Conservation (phyloP, 2,329 filamentous ascomycete genomes). For the Pseudodiploospora longispora region DNA sequence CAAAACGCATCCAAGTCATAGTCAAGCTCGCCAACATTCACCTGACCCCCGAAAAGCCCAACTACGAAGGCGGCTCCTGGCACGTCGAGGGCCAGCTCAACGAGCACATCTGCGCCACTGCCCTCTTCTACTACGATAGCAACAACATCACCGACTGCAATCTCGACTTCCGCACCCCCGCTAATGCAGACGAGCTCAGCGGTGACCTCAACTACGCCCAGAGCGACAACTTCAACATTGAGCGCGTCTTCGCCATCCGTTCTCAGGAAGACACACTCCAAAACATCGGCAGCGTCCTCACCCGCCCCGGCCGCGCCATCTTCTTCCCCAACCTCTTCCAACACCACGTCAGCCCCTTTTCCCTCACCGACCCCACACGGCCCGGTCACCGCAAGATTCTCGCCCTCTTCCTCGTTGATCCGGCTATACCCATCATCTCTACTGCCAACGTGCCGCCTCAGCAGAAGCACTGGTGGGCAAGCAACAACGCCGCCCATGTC, state of each 20-base stretch:
- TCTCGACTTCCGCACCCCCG: constrained; percentile 41
- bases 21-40: constrained; percentile 56
- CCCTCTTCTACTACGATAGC: constrained; percentile 53
- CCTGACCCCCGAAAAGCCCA: constrained; percentile 48
- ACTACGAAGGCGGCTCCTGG: not conserved
- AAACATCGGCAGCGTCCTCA: constrained; percentile 38
- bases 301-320: constrained; percentile 39
- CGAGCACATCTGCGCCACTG: constrained; percentile 56
- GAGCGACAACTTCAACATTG: constrained; percentile 24
- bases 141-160: constrained; percentile 49
- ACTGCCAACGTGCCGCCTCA: constrained; percentile 39
- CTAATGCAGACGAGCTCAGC: constrained; percentile 22
- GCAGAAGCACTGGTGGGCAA: constrained; percentile 29
- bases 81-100: constrained; percentile 31
- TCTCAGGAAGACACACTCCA: constrained; percentile 16
- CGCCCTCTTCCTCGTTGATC: constrained; percentile 54
- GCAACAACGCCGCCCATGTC: not conserved
- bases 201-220: constrained; percentile 21
- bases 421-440: constrained; percentile 34
- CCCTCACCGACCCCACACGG: constrained; percentile 39
- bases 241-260: constrained; percentile 26
- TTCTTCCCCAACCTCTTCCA: constrained; percentile 49
- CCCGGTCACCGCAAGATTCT: constrained; percentile 53
- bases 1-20: constrained; percentile 47
- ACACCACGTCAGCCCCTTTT: constrained; percentile 44